These are phyloP conservation scores for Dunaliella primolecta DNA, from an alignment of 139 green algal species.

Conservation along the genomic window DNA sequence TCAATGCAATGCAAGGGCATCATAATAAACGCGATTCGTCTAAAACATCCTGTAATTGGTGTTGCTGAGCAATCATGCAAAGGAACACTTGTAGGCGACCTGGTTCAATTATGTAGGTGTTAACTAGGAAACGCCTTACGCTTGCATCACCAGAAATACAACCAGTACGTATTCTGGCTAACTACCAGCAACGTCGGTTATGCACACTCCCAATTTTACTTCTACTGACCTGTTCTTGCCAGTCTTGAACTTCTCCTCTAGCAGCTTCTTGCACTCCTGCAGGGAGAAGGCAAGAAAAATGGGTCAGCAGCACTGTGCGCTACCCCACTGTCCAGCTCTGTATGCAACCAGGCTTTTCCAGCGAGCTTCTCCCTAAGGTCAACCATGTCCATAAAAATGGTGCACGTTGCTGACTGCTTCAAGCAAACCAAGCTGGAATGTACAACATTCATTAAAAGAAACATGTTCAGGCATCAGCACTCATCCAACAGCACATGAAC, in stretches of 20 bases:
- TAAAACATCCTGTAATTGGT: not conserved
- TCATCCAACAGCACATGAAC: too few relatives aligned
- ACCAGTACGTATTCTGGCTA: not conserved
- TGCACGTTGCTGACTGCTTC: too few relatives aligned
- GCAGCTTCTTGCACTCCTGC: slow-evolving; percentile 87
- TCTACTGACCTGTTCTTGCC: slow-evolving; percentile 86
- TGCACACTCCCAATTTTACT: not conserved
- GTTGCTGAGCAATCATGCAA: not conserved
- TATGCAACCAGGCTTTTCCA: too few relatives aligned
- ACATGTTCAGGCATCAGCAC: too few relatives aligned
- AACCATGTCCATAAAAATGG: too few relatives aligned
- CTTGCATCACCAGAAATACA: not conserved
- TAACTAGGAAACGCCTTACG: not conserved
- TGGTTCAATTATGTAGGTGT: not conserved
- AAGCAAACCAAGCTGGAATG: too few relatives aligned
- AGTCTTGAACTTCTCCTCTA: slow-evolving; percentile 99
- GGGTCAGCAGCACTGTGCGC: too few relatives aligned
- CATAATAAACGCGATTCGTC: not conserved
- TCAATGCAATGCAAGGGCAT: not conserved
- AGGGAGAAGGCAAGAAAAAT: too few relatives aligned
- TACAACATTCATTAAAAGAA: too few relatives aligned
- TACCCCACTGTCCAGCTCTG: not conserved
- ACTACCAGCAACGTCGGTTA: not conserved
- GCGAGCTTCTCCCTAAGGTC: too few relatives aligned
- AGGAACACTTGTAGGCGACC: not conserved